Percentiles rank a stretch among this genome's conserved stretches.
These are phyloP conservation scores for Vitis rotundifolia DNA, from an alignment of 164 flowering plant species.

Conservation along the genomic window DNA sequence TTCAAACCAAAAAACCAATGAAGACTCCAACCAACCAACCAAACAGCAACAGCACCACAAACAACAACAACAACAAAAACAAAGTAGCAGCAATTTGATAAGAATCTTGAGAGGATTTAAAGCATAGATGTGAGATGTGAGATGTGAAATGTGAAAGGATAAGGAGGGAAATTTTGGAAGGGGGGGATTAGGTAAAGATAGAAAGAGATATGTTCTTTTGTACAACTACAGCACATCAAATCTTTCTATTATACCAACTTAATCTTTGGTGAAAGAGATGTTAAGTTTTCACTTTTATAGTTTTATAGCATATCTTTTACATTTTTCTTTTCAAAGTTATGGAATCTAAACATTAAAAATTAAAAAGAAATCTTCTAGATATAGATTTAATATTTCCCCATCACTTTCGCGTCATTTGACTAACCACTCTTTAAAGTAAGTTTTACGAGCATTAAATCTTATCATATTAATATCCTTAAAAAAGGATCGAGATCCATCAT, in stretches of 20 bases:
- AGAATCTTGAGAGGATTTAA: slow-evolving; percentile 16
- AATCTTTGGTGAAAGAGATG: neutral
- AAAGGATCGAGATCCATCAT: too few species aligned
- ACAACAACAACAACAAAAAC: slow-evolving; percentile 3
- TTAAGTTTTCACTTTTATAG: neutral
- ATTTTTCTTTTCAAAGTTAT: neutral
- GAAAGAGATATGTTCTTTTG: neutral
- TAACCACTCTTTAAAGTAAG: too few species aligned
- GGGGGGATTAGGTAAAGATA: neutral
- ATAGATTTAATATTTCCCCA: neutral
- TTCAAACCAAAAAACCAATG: neutral
- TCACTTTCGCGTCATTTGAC: neutral
- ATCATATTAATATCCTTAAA: too few species aligned
- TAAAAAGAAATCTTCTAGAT: neutral
- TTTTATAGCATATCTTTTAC: neutral
- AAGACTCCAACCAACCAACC: slow-evolving; percentile 1
- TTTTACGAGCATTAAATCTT: too few species aligned
- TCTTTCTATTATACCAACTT: neutral
- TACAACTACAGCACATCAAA: neutral
- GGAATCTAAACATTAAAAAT: too few species aligned
- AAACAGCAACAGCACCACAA: neutral
- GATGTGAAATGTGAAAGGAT: neutral
- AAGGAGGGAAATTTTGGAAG: neutral
- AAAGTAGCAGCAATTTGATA: neutral
- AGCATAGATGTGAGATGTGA: neutral